A percentile compares a stretch with the other conserved stretches of the same genome.
Conservation (phyloP, 2,329 filamentous ascomycete genomes). For the Clonostachys solani region DNA sequence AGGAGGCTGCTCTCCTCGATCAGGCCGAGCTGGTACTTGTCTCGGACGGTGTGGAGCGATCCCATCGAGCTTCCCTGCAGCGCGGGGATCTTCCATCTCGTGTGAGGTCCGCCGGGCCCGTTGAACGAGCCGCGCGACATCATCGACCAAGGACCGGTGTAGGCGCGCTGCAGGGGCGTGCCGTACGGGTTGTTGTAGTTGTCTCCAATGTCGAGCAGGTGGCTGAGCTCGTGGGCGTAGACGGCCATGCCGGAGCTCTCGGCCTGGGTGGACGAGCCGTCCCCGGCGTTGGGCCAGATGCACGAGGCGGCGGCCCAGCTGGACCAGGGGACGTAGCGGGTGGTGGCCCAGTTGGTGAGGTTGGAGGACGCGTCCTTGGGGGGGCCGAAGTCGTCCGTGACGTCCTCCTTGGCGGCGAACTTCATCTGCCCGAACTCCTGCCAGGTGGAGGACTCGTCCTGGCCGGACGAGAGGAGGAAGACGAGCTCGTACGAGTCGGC, state of each 20-base stretch:
- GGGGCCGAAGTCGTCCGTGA: conserved; percentile 43
- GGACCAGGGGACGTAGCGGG: conserved; percentile 48
- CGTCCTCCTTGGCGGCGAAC: conserved; percentile 38
- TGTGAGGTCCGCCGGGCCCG: conserved; percentile 47
- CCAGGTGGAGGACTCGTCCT: conserved; percentile 52
- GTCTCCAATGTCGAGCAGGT: conserved; percentile 46
- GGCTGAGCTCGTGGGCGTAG: conserved; percentile 48
- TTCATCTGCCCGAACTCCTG: conserved; percentile 53
- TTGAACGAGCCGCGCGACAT: conserved; percentile 47
- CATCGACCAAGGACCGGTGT: conserved; percentile 49
- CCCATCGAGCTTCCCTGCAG: conserved; percentile 42
- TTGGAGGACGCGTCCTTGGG: conserved; percentile 25
- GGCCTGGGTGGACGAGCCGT: conserved; percentile 46
- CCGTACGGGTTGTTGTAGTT: conserved; percentile 53
- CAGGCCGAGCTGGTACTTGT: conserved; percentile 47
- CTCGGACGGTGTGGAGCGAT: conserved; percentile 46
- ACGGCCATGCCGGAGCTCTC: conserved; percentile 49
- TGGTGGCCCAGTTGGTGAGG: conserved; percentile 38
- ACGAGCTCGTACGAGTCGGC: conserved; percentile 43
- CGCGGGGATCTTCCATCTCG: conserved; percentile 46
- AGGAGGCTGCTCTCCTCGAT: conserved; percentile 36
- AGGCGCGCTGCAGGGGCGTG: conserved; percentile 36
- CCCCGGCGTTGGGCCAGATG: conserved; percentile 50
- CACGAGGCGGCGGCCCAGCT: conserved; percentile 45
- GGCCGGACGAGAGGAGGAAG: conserved; percentile 49